Conservation (phyloP, 495 filamentous ascomycete genomes). For the Penicillium simplicissimum region DNA sequence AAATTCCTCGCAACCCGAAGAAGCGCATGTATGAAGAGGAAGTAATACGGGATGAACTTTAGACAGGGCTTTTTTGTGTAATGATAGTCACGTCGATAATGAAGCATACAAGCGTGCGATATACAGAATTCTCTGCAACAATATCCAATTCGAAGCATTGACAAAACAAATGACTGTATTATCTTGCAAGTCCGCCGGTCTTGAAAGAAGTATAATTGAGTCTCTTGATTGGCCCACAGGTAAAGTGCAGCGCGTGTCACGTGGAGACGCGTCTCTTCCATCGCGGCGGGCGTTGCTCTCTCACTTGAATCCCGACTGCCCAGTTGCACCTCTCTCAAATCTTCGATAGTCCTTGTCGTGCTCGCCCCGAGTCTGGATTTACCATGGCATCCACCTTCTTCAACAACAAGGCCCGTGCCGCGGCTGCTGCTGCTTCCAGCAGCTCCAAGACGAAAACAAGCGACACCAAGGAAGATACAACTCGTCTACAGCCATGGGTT, state of each 20-base stretch:
- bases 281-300: conserved; percentile 23
- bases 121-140: not conserved
- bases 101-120: conserved; percentile 6
- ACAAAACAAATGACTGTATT: not conserved
- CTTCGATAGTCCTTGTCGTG: not conserved
- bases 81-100: conserved; percentile 10
- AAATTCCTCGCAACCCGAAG: conserved; percentile 65
- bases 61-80: conserved; percentile 17
- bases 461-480: conserved; percentile 61
- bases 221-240: conserved; percentile 21
- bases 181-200: not conserved
- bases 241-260: conserved; percentile 41
- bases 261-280: conserved; percentile 42
- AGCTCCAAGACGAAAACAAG: conserved; percentile 53
- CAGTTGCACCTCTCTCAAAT: conserved; percentile 7
- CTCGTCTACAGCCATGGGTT: conserved; percentile 86
- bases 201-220: conserved; percentile 13
- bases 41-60: conserved; percentile 56
- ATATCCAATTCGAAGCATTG: not conserved
- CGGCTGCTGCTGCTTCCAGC: conserved; percentile 62
- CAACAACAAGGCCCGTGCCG: conserved; percentile 89
- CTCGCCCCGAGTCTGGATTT: conserved; percentile 30
- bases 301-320: conserved; percentile 6
- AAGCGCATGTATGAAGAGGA: conserved; percentile 81
- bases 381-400: conserved; percentile 75